Evolutionary conservation across 2,329 filamentous ascomycete genomes (phyloP).

Genomic region (Ophiostoma australiae): DNA sequence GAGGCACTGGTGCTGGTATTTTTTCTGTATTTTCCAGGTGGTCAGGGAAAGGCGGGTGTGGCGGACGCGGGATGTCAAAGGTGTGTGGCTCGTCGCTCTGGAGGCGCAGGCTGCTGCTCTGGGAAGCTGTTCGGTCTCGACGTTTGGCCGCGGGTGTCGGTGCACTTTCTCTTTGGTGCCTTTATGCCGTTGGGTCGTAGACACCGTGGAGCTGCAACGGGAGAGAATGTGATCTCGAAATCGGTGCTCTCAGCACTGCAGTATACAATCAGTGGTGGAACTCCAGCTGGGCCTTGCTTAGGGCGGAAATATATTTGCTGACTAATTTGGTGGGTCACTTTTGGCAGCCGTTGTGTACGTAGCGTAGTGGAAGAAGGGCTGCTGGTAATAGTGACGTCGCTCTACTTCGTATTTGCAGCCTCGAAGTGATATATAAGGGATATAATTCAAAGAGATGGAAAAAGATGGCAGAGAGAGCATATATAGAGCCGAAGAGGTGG

Average conservation of each 20-base stretch:
- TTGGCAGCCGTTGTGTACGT: neutral
- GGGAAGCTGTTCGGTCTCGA: neutral
- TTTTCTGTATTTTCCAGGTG: neutral
- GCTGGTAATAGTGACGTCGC: neutral
- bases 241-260: neutral
- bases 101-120: neutral
- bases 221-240: neutral
- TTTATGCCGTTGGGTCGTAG: neutral
- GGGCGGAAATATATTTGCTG: neutral
- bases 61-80: neutral
- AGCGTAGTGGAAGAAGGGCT: slow-evolving; percentile 4
- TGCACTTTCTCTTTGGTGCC: neutral
- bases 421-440: neutral
- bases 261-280: neutral
- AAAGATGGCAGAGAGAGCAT: neutral
- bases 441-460: neutral
- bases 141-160: neutral
- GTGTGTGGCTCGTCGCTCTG: neutral
- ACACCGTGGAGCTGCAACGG: neutral
- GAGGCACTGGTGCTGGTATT: neutral
- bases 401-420: neutral
- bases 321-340: neutral
- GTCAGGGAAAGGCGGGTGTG: neutral
- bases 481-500: neutral
- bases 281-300: neutral